Base-by-base conservation (phyloP, 495 filamentous ascomycete species). In the Parmelia sp. region DNA sequence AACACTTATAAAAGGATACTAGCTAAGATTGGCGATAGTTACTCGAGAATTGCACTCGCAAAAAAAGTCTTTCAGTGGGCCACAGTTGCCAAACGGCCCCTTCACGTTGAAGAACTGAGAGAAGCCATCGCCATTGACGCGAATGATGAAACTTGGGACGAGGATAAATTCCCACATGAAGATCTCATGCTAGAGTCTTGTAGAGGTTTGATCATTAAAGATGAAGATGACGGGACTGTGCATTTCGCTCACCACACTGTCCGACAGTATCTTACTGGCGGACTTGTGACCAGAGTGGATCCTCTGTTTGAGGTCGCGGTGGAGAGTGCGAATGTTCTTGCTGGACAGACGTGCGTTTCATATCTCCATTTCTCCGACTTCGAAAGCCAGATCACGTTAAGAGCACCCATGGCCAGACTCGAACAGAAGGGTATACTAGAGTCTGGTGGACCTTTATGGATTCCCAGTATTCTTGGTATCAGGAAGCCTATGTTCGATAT, bases 191-290 rank as follows among this genome's bases (percentile, higher is more conserved):
- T 76, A 27, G 69, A 72, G 31, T 69, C 69, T 17, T 75, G 74
- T 65, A 68, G 64, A 23, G 75, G 74, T 51, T 67, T 77, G 27
- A 66, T 75, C 31, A 67, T 74, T 21, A 29, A 69, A n/a, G 73
- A 75, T 61, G 44, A 55, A 42, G 60, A 66, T 7, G 53, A 62
- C 33, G 65, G 71, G 29, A 67, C 58, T 39, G 71, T 73, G 14
- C 73, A 72, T 17, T 75, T 76, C 35, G 74, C 72, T 39, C 75
- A 77, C 66, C 60, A 73, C 12, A 74, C 75, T n/a, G 67, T 74
- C 10, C 70, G 61, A 35, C 67, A 72, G 62, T 75, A 68, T 67
- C 68, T 76, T 19, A 55, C 51, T 21, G 29, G 27, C 4, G 51
- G 51, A 19, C 51, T 55, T 0, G 3, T 29, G 10, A 55, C 51